Evolutionary conservation across 1,284 basidiomycete species (phyloP), one percentile per base, ranked within the genome.

Genomic region (Agaricales sp.): DNA sequence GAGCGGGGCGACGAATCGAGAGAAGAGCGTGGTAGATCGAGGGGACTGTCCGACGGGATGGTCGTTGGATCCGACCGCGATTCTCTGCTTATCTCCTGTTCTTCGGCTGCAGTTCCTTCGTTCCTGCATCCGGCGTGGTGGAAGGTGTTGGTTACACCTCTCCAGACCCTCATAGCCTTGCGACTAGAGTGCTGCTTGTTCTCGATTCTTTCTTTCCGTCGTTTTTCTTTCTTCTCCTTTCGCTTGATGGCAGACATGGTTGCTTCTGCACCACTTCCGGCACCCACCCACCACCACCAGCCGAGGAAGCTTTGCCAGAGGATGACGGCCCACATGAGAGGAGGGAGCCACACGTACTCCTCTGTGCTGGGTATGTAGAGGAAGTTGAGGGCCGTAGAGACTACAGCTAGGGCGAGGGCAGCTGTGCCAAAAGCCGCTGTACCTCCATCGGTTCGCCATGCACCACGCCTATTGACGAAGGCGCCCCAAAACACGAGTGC

Each of bases 231-330:
- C 46, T 65, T 63, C 49, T 73, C 70, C 46, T 63, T 61, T 35
- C 20, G 41, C 13, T 16, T n/a, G 8, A 11, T 8, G 11, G 41
- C n/a, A 43, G n/a, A 8, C 41, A 16, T 73, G 67, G 14, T 81
- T 71, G 61, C 77, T 70, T 81, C 87, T 75, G 52, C 59, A 1
- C 67, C 70, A 53, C 66, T 71, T 2, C 92, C 92, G 1, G 89
- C 84, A 14, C 93, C 93, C 18, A 94, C 92, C 92, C 92, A 97
- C 92, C 92, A 94, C 92, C 92, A 94, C 88, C 90, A 95, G 0
- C 89, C 90, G 22, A 90, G 63, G 60, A 90, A 90, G 65, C 81
- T 89, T 70, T 96, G 92, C 92, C 92, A 95, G 14, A 95, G 76
- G 11, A 94, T 78, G 39, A 93, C 81, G 2, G 87, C 82, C 79